A percentile compares a stretch with the other conserved stretches of the same genome.
Evolutionary conservation across 2,329 filamentous ascomycete genomes (phyloP).

Genomic region (Fusarium sp.): DNA sequence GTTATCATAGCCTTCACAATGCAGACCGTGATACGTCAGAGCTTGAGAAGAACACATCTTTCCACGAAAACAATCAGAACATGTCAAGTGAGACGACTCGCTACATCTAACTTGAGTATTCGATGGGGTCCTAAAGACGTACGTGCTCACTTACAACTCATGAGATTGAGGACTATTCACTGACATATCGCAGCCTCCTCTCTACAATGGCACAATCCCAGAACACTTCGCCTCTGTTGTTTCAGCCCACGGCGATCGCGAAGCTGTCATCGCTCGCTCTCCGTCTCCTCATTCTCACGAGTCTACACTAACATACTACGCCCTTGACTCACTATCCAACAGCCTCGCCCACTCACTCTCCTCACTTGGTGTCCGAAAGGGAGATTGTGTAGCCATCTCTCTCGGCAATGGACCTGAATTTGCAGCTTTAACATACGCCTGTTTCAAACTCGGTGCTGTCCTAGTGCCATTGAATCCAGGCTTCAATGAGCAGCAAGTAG

Average conservation of each 20-base stretch:
- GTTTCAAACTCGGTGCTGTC: slow-evolving; percentile 94
- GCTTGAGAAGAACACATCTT: slow-evolving; percentile 12
- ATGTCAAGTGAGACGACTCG: slow-evolving; percentile 28
- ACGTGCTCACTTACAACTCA: neutral
- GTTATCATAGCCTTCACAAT: slow-evolving; percentile 15
- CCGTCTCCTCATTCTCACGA: slow-evolving; percentile 64
- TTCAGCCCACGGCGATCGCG: slow-evolving; percentile 70
- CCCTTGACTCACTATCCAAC: slow-evolving; percentile 81
- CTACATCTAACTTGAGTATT: slow-evolving; percentile 43
- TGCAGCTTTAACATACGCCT: slow-evolving; percentile 84
- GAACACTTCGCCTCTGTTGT: slow-evolving; percentile 77
- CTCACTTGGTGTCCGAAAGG: slow-evolving; percentile 79
- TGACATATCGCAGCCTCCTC: slow-evolving; percentile 65
- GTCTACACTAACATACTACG: slow-evolving; percentile 76
- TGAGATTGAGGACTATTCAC: neutral
- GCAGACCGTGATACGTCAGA: slow-evolving; percentile 31
- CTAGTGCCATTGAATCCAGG: slow-evolving; percentile 93
- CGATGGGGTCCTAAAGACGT: slow-evolving; percentile 48
- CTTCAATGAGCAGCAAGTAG: slow-evolving; percentile 84
- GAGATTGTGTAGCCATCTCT: slow-evolving; percentile 86
- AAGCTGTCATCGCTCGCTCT: slow-evolving; percentile 65
- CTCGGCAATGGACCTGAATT: slow-evolving; percentile 89
- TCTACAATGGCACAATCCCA: slow-evolving; percentile 76
- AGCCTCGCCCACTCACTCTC: slow-evolving; percentile 76
- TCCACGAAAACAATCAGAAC: slow-evolving; percentile 9